Conservation (phyloP, 192 early-diverging fungal genomes). For the Coemansia umbellata region DNA sequence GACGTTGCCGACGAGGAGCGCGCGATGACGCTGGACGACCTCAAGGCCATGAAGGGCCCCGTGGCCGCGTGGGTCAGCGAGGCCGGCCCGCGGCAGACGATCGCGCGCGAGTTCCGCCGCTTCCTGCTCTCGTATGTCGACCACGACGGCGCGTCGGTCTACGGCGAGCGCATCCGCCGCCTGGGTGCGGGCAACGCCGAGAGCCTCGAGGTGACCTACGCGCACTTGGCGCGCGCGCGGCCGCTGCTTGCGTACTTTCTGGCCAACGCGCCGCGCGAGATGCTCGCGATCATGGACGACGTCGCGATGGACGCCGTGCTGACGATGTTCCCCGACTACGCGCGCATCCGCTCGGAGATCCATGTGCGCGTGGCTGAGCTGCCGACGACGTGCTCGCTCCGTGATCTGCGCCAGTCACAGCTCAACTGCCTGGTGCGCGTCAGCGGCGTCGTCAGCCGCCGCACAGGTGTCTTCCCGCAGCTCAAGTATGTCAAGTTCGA, state of each 20-base stretch:
- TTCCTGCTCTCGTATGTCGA: slow-evolving; percentile 88
- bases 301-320: slow-evolving; percentile 90
- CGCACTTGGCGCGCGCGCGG: slow-evolving; percentile 74
- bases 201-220: slow-evolving; percentile 83
- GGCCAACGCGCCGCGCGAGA: slow-evolving; percentile 81
- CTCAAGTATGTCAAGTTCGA: slow-evolving; percentile 95
- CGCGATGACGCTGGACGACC: slow-evolving; percentile 69
- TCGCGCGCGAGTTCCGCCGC: slow-evolving; percentile 80
- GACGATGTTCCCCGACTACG: slow-evolving; percentile 86
- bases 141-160: slow-evolving; percentile 83
- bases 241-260: slow-evolving; percentile 86
- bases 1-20: slow-evolving; percentile 63
- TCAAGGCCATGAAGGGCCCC: slow-evolving; percentile 79
- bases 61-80: slow-evolving; percentile 84
- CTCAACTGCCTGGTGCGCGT: slow-evolving; percentile 90
- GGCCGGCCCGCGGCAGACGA: slow-evolving; percentile 77
- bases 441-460: slow-evolving; percentile 85
- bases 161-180: slow-evolving; percentile 84
- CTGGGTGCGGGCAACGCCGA: slow-evolving; percentile 87
- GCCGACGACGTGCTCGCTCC: slow-evolving; percentile 76
- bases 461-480: slow-evolving; percentile 95
- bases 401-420: slow-evolving; percentile 88
- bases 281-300: slow-evolving; percentile 87
- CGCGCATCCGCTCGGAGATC: slow-evolving; percentile 85
- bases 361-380: slow-evolving; percentile 91